These are phyloP conservation scores for Pseudogymnoascus sp. DNA, from an alignment of 2,329 filamentous ascomycete genomes.

Conservation along the genomic window DNA sequence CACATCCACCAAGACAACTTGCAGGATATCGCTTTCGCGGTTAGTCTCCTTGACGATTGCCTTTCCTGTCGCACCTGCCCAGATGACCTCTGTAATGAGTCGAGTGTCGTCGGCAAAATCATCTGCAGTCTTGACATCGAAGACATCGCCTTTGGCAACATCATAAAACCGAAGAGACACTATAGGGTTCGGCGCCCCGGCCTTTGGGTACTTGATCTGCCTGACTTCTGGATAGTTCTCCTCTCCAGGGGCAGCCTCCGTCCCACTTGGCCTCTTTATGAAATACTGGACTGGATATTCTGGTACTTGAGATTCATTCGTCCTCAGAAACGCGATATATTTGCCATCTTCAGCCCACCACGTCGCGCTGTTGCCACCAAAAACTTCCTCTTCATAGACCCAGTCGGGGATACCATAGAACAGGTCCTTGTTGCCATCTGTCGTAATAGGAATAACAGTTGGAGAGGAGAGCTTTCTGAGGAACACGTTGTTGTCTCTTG, in stretches of 20 bases:
- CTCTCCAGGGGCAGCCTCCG: constrained; percentile 57
- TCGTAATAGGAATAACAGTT: constrained; percentile 56
- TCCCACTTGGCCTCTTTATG: constrained; percentile 74
- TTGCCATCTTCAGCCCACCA: constrained; percentile 94
- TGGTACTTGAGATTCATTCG: constrained; percentile 85
- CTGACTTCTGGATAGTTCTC: constrained; percentile 86
- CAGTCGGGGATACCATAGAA: constrained; percentile 97
- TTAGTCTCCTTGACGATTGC: constrained; percentile 89
- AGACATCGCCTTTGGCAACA: constrained; percentile 65
- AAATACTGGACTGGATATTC: constrained; percentile 94
- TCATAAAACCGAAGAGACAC: constrained; percentile 89
- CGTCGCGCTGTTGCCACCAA: constrained; percentile 69
- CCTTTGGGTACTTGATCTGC: constrained; percentile 95
- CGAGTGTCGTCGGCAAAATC: constrained; percentile 75
- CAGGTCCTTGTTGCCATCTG: constrained; percentile 75
- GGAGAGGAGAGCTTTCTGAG: constrained; percentile 53
- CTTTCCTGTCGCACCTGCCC: constrained; percentile 67
- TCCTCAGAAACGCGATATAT: constrained; percentile 83
- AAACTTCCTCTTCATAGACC: constrained; percentile 87
- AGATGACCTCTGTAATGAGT: constrained; percentile 86
- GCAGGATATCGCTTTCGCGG: constrained; percentile 84
- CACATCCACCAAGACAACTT: constrained; percentile 79
- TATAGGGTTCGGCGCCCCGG: constrained; percentile 84
- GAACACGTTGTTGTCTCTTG: constrained; percentile 82
- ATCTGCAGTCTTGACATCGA: constrained; percentile 67